A percentile compares a stretch with the other conserved stretches of the same genome.
Evolutionary conservation across 202 grass and related monocot species (phyloP).

Genomic region (Saccharum hybrid): DNA sequence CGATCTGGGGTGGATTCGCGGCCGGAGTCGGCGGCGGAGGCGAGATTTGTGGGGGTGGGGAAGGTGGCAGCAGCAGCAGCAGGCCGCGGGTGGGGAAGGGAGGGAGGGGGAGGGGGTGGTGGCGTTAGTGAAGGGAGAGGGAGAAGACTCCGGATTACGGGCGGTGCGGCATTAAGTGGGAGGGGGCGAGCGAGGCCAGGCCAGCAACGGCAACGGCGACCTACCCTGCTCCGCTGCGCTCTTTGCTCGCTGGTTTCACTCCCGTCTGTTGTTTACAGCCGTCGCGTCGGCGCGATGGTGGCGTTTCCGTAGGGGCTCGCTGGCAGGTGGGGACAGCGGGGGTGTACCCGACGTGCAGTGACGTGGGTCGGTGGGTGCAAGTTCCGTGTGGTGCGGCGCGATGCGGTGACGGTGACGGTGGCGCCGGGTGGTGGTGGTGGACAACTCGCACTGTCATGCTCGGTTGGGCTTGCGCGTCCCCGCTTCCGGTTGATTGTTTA

Average conservation of each 20-base stretch:
- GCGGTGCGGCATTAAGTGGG: conserved; percentile 44
- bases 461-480: conserved; percentile 28
- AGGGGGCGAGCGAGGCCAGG: conserved; percentile 14
- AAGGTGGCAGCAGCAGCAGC: conserved; percentile 16
- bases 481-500: neutral
- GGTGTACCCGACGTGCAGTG: neutral
- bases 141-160: conserved; percentile 34
- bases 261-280: neutral
- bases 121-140: conserved; percentile 33
- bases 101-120: neutral
- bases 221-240: conserved; percentile 27
- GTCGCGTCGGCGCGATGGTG: neutral
- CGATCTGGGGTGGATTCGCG: conserved; percentile 45
- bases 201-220: conserved; percentile 46
- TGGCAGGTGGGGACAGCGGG: neutral
- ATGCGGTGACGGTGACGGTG: conserved; percentile 24
- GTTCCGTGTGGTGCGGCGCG: neutral
- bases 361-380: too few relatives aligned
- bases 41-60: conserved; percentile 34
- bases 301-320: neutral
- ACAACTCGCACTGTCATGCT: conserved; percentile 49
- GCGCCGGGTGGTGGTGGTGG: conserved; percentile 18
- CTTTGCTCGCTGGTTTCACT: conserved; percentile 25
- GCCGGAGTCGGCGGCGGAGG: conserved; percentile 13
- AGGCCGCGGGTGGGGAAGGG: neutral